Base-by-base conservation (phyloP, 2,329 filamentous ascomycete genomes). In the Chalara sp. region DNA sequence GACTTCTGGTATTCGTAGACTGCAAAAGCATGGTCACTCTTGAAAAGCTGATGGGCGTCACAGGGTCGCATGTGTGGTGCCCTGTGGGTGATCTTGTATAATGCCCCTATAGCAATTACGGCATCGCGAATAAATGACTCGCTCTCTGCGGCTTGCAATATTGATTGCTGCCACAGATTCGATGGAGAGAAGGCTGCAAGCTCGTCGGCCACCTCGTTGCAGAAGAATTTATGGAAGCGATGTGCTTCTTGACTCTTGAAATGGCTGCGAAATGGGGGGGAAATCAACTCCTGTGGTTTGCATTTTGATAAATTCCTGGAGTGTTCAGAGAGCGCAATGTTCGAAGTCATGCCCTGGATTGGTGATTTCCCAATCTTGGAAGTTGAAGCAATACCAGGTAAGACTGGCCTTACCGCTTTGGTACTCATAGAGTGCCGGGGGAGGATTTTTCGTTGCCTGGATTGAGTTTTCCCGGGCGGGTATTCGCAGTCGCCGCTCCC, bases 121-220 rank as follows among this genome's bases (percentile, higher is more conserved):
- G 81, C 78, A 61, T 84, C 79, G 8, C 76, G 76, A 53, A 85
- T 79, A 37, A 81, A 72, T 10, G 73, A 67, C 57, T 82, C 78
- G 1, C 72, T 69, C 53, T 84, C 78, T 48, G 79, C 83, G 62
- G 80, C 79, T 55, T 80, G 76, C 11, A 84, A 63, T 5, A 85
- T 79, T 13, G 75, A 73, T 44, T 73, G 72, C 1, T 74, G 79
- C 81, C 81, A 86, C 60, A 85, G 85, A 2, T 73, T 69, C 31
- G 74, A 76, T 60, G 83, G 78, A 53, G 84, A 84, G 60, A 80
- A 84, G 13, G 81, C 80, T 0, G 81, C 82, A 6, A 85, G 68
- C 59, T 82, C 79, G 35, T 68, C 74, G 2, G 80, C 78, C 0
- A 82, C 83, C 40, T 78, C 76, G 29, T 74, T 67, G 41, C 75